Percentiles rank a stretch among this genome's conserved stretches.
Evolutionary conservation across 768 basidiomycete genomes (phyloP).

Genomic region (Clavulina sp.): DNA sequence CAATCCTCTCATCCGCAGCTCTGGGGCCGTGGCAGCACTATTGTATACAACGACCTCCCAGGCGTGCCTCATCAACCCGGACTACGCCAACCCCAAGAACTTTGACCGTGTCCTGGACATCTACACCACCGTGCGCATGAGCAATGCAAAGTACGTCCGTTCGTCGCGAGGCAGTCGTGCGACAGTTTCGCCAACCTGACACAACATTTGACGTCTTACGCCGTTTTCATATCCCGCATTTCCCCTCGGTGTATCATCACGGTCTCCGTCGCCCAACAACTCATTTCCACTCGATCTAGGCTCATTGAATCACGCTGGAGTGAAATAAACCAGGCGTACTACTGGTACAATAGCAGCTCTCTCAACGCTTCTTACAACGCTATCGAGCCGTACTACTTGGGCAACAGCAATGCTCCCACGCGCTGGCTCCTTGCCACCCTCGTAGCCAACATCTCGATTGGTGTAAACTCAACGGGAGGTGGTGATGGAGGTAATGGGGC

Average conservation of each 20-base stretch:
- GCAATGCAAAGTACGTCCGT: constrained; percentile 31
- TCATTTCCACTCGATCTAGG: too few relatives aligned
- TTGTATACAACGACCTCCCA: constrained; percentile 58
- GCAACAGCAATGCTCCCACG: constrained; percentile 27
- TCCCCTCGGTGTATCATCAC: too few relatives aligned
- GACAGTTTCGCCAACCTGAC: too few relatives aligned
- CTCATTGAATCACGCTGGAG: constrained; percentile 38
- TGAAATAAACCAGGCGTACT: constrained; percentile 33
- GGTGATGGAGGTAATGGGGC: constrained; percentile 12
- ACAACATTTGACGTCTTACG: not conserved
- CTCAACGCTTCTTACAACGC: constrained; percentile 35
- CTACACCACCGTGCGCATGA: constrained; percentile 49
- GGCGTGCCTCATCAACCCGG: constrained; percentile 58
- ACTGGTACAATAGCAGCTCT: constrained; percentile 35
- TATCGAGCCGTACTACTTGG: constrained; percentile 26
- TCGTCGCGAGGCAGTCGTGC: constrained; percentile 5
- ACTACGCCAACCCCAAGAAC: constrained; percentile 41
- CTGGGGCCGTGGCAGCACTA: constrained; percentile 27
- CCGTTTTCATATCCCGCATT: not conserved
- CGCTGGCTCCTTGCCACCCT: constrained; percentile 52
- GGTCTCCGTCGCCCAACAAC: too few relatives aligned
- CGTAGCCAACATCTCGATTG: not conserved
- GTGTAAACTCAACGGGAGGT: constrained; percentile 14
- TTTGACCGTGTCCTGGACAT: constrained; percentile 65
- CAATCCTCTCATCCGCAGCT: not conserved